These are phyloP conservation scores for Colletotrichum chlorophyti DNA, from an alignment of 2,329 filamentous ascomycete genomes.

Conservation along the genomic window DNA sequence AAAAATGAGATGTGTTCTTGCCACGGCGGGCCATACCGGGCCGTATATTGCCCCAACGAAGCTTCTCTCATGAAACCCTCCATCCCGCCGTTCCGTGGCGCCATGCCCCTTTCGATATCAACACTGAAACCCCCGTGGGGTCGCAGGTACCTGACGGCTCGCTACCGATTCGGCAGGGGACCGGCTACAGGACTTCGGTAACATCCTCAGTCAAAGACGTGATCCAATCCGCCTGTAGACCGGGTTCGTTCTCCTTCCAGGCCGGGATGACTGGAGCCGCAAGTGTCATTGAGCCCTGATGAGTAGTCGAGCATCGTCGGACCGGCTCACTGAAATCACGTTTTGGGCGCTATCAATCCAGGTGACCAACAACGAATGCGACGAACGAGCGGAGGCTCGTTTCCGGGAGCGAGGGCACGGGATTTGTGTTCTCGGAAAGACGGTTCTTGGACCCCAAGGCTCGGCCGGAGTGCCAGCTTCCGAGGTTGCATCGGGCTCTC, in stretches of 20 bases:
- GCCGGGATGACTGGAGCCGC: conserved; percentile 11
- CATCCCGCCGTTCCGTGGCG: conserved; percentile 9
- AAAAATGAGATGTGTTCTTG: background rate
- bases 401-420: conserved; percentile 2
- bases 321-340: conserved; percentile 13
- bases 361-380: conserved; percentile 1
- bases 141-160: background rate
- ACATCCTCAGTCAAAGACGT: too few relatives aligned
- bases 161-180: background rate
- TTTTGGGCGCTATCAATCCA: conserved; percentile 1
- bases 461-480: conserved; percentile 16
- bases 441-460: background rate
- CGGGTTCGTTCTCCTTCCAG: conserved; percentile 1
- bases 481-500: conserved; percentile 23
- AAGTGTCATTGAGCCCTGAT: background rate
- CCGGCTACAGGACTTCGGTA: too few relatives aligned
- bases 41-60: too few relatives aligned
- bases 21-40: too few relatives aligned
- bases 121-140: background rate
- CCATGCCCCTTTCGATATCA: conserved; percentile 11
- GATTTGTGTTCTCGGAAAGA: background rate
- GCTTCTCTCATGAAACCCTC: conserved; percentile 18
- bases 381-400: background rate
- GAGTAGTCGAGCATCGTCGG: background rate
- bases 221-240: too few relatives aligned